Percentiles rank a stretch among this genome's conserved stretches.
phyloP scores from a whole-genome alignment of 2,329 filamentous ascomycete species.

The Arachnopeziza araneosa region DNA sequence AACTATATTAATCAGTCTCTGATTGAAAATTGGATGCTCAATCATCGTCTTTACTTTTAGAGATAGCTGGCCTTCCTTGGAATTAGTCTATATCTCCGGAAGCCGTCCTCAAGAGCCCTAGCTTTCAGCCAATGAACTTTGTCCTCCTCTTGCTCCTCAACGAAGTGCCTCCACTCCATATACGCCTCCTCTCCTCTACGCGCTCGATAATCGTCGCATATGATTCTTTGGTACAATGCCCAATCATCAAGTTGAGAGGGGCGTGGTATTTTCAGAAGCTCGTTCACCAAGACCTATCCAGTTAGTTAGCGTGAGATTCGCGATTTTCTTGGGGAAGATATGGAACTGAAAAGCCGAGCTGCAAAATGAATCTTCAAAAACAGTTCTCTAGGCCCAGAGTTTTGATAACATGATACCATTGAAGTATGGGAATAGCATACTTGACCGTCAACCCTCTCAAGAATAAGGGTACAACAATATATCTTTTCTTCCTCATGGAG shows the following conservation, averaged over 20 bases:
- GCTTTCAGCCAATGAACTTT: constrained; percentile 5
- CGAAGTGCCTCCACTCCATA: constrained; percentile 10
- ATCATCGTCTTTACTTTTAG: not conserved
- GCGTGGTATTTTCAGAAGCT: constrained; percentile 36
- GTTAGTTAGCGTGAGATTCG: no score
- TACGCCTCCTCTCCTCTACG: constrained; percentile 36
- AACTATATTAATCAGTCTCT: not conserved
- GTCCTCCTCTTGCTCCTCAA: constrained; percentile 11
- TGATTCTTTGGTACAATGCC: constrained; percentile 42
- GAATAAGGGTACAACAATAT: constrained; percentile 40
- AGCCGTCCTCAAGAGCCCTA: not conserved
- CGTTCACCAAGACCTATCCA: constrained; percentile 32
- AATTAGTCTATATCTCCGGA: not conserved
- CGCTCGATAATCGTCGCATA: constrained; percentile 34
- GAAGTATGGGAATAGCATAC: no score
- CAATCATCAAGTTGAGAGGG: constrained; percentile 54
- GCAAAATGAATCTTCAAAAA: no score
- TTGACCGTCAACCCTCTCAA: constrained; percentile 42
- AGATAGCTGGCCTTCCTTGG: not conserved
- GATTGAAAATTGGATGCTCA: not conserved
- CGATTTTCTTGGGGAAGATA: no score
- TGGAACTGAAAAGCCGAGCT: no score
- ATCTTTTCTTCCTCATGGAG: constrained; percentile 24
- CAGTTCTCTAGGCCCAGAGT: no score
- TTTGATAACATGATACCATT: no score